Evolutionary conservation across 164 flowering plant genomes (phyloP).

Genomic region (Pachysandra terminalis): DNA sequence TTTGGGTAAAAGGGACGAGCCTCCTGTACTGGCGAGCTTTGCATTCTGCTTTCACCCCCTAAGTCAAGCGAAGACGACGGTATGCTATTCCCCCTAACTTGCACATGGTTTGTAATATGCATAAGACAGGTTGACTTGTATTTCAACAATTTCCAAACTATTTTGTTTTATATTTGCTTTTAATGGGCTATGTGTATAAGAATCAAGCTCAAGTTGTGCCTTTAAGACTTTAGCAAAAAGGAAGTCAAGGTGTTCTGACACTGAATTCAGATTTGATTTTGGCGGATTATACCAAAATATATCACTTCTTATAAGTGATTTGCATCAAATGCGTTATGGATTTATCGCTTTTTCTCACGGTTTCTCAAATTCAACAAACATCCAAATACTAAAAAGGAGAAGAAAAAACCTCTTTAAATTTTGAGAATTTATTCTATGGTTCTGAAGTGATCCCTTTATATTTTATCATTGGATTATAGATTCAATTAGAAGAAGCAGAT

Average conservation of each 20-base stretch:
- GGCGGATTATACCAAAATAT: not conserved
- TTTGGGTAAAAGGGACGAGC: too few relatives aligned
- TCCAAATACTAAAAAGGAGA: too few relatives aligned
- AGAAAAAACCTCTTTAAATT: not conserved
- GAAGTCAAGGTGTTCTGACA: too few relatives aligned
- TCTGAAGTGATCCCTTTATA: not conserved
- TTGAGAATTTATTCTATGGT: not conserved
- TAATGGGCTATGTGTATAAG: too few relatives aligned
- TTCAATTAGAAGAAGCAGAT: not conserved
- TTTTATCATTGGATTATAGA: not conserved
- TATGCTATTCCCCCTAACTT: too few relatives aligned
- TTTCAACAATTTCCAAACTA: not conserved
- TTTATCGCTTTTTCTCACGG: not conserved
- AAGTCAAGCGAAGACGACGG: too few relatives aligned
- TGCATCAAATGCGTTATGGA: not conserved
- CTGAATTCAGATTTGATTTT: too few relatives aligned
- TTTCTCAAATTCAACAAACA: not conserved
- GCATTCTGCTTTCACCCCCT: too few relatives aligned
- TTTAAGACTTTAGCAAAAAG: too few relatives aligned
- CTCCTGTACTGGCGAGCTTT: too few relatives aligned
- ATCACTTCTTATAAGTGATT: not conserved
- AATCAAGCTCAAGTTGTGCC: too few relatives aligned
- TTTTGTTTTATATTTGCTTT: too few relatives aligned
- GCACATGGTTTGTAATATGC: not conserved
- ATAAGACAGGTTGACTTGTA: not conserved